Evolutionary conservation across 805 yeast genomes (phyloP), one percentile per base, ranked within the genome.

Genomic region (Wickerhamiella lipophila): DNA sequence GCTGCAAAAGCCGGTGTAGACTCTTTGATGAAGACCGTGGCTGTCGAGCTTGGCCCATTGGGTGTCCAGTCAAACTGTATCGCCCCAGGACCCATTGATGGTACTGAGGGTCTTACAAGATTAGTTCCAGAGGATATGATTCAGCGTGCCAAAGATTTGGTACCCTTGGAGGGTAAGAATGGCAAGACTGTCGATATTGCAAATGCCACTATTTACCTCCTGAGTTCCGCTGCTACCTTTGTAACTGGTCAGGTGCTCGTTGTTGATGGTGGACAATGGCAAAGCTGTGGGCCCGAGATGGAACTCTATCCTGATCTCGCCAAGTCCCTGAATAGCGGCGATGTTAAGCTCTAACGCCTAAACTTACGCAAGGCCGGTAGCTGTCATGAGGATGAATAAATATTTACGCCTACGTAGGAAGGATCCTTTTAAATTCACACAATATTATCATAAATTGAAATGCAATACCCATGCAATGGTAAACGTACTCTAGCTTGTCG

Each of bases 1-100:
- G 96, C 96, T 0, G 96, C 96, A 2, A 89, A 89, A 66, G 95
- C 96, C 1, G 97, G 96, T 22, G 74, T 89, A 38, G 97, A 89
- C 63, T 94, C 96, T 2, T 69, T 88, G 32, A 77, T 85, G 23
- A 79, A 81, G 55, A 81, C 87, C 1, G 66, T 88, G 51, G 94
- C 96, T 1, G 92, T 87, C 5, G 97, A 88, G 65, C 70, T 85
- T 49, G 96, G 96, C 1, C 95, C 96, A 1, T 62, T 84, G 49
- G 96, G 96, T 4, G 74, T 88, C 40, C 74, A 92, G 50, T 74
- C 79, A 42, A 88, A 89, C 63, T 78, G 83, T 59, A 75, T 88
- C 56, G 96, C 96, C 2, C 97, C 97, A 0, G 96, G 97, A 15
- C 79, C 85, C 7, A 88, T 88, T 58, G 84, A 66, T 4, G 83